A percentile compares a stretch with the other conserved stretches of the same genome.
phyloP scores from a whole-genome alignment of 139 green algal genomes.

The Coelastrella sp. region DNA sequence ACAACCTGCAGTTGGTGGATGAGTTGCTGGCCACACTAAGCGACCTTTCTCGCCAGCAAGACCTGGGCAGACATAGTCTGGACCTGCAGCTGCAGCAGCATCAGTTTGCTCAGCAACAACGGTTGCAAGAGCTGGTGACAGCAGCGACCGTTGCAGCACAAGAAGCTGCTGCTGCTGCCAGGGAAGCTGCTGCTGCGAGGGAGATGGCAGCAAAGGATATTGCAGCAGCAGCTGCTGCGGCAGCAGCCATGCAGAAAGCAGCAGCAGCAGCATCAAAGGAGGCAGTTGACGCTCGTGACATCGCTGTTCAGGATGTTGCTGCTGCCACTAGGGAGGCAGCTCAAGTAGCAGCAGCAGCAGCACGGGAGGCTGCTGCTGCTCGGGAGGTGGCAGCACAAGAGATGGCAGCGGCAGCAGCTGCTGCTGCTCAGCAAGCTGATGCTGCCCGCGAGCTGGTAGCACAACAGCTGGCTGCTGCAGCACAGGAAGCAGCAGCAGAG shows the following conservation, averaged over 20 bases:
- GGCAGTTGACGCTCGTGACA: background rate
- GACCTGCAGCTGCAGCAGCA: background rate
- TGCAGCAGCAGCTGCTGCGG: background rate
- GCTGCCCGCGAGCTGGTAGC: background rate
- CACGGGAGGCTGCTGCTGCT: background rate
- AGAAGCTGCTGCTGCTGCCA: background rate
- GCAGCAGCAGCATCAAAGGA: background rate
- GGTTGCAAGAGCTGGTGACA: background rate
- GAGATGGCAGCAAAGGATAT: background rate
- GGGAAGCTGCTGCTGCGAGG: background rate
- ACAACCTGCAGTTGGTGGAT: background rate
- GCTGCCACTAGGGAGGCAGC: background rate
- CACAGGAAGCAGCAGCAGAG: background rate
- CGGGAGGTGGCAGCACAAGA: background rate
- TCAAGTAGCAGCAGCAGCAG: background rate
- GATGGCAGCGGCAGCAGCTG: background rate
- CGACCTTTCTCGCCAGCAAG: background rate
- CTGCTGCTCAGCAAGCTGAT: background rate
- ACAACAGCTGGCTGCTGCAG: background rate
- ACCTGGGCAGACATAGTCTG: background rate
- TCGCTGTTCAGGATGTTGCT: conserved; percentile 1
- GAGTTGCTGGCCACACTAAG: background rate
- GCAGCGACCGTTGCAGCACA: background rate
- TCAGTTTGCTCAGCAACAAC: background rate
- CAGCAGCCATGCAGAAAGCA: background rate